Evolutionary conservation across 1,284 basidiomycete genomes (phyloP).

Genomic region (Meira nashicola): DNA sequence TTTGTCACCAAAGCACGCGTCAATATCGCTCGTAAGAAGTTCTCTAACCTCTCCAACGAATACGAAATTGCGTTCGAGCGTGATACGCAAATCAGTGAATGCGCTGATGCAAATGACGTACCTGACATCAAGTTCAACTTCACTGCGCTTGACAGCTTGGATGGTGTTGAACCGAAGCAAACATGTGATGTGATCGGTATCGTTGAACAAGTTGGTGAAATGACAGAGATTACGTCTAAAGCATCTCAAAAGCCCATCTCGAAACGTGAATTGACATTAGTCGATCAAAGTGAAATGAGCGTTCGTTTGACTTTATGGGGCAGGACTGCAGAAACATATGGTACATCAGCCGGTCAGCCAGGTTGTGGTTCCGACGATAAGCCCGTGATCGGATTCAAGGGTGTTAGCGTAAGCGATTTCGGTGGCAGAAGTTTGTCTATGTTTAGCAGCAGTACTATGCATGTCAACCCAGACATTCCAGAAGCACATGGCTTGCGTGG

Average conservation of each 20-base stretch:
- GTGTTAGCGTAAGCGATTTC: constrained; percentile 90
- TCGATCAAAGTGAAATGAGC: constrained; percentile 75
- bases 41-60: constrained; percentile 82
- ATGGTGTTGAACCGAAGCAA: constrained; percentile 53
- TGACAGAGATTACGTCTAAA: constrained; percentile 47
- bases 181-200: constrained; percentile 49
- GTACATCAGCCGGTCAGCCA: constrained; percentile 7
- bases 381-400: constrained; percentile 71
- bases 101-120: constrained; percentile 45
- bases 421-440: constrained; percentile 72
- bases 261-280: constrained; percentile 61
- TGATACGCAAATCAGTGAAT: constrained; percentile 49
- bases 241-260: constrained; percentile 48
- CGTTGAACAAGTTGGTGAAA: constrained; percentile 44
- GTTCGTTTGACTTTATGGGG: constrained; percentile 93
- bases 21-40: constrained; percentile 95
- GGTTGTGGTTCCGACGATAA: constrained; percentile 38
- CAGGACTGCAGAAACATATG: constrained; percentile 71
- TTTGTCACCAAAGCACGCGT: constrained; percentile 84
- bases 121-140: constrained; percentile 53
- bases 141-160: constrained; percentile 45
- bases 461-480: constrained; percentile 76
- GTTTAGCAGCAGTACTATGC: constrained; percentile 59
- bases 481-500: constrained; percentile 81
- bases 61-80: constrained; percentile 89